phyloP scores from a whole-genome alignment of 495 filamentous ascomycete genomes.

The Lasiosphaeria miniovina region DNA sequence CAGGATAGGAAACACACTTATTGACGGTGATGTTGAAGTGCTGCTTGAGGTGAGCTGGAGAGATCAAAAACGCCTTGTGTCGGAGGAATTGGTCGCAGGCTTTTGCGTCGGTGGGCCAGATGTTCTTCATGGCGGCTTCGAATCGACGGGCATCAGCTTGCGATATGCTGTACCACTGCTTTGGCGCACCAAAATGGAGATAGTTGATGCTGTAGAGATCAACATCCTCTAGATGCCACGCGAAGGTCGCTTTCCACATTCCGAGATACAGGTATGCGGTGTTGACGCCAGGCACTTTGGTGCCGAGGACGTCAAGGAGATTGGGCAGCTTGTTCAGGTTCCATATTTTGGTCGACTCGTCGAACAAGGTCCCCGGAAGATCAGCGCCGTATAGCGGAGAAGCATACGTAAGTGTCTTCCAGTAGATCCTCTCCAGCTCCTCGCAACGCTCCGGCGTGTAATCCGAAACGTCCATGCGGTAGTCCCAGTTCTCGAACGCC shows the following conservation, averaged over 20 bases:
- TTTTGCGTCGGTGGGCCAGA: slow-evolving; percentile 96
- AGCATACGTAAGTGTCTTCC: slow-evolving; percentile 93
- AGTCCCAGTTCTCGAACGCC: slow-evolving; percentile 84
- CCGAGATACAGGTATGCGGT: slow-evolving; percentile 98
- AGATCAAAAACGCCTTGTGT: slow-evolving; percentile 98
- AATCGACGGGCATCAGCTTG: slow-evolving; percentile 93
- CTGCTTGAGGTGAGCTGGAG: slow-evolving; percentile 77
- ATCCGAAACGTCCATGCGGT: slow-evolving; percentile 78
- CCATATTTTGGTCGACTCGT: slow-evolving; percentile 80
- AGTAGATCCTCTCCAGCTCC: slow-evolving; percentile 90
- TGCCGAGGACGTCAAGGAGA: slow-evolving; percentile 88
- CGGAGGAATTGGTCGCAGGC: slow-evolving; percentile 94
- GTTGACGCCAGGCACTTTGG: slow-evolving; percentile 94
- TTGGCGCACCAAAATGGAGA: slow-evolving; percentile 96
- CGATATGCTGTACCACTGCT: slow-evolving; percentile 99
- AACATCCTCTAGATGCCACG: slow-evolving; percentile 98
- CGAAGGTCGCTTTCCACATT: slow-evolving; percentile 99
- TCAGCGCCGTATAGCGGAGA: slow-evolving; percentile 95
- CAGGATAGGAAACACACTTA: slow-evolving; percentile 89
- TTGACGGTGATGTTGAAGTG: slow-evolving; percentile 94
- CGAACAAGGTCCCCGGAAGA: slow-evolving; percentile 94
- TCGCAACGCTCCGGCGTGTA: slow-evolving; percentile 88
- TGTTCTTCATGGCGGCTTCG: slow-evolving; percentile 90
- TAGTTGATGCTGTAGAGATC: slow-evolving; percentile 99
- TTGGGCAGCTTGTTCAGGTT: slow-evolving; percentile 94